Conservation (phyloP, 2,329 filamentous ascomycete species). For the Beauveria sp. region DNA sequence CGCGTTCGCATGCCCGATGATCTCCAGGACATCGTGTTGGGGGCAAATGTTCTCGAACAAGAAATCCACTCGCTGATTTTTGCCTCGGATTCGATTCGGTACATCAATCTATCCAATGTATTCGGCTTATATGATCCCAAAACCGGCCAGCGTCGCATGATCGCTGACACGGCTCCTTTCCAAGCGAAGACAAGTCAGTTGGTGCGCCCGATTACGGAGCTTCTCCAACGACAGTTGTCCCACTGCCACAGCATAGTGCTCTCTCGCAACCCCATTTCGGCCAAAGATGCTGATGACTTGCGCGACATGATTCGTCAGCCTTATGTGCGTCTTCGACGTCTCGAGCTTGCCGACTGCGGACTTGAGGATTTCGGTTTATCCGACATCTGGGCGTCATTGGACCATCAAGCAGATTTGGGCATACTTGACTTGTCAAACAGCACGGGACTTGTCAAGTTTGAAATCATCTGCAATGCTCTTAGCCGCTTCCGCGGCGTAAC, state of each 20-base stretch:
- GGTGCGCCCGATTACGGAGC: conserved; percentile 40
- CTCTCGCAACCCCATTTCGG: conserved; percentile 40
- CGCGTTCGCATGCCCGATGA: conserved; percentile 41
- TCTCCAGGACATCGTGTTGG: conserved; percentile 39
- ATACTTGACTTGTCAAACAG: conserved; percentile 46
- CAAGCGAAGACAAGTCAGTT: conserved; percentile 30
- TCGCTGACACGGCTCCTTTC: conserved; percentile 16
- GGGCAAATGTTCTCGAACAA: conserved; percentile 45
- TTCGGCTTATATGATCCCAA: conserved; percentile 21
- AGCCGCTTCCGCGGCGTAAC: conserved; percentile 35
- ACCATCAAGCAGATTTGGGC: conserved; percentile 39
- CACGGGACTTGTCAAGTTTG: conserved; percentile 40
- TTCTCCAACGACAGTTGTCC: conserved; percentile 38
- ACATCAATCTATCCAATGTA: conserved; percentile 44
- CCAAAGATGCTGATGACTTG: conserved; percentile 40
- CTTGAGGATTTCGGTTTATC: conserved; percentile 41
- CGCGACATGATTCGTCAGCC: conserved; percentile 32
- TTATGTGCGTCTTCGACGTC: conserved; percentile 33
- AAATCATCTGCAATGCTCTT: conserved; percentile 36
- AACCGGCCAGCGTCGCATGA: conserved; percentile 17
- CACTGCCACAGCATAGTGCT: conserved; percentile 44
- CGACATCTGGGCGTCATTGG: conserved; percentile 39
- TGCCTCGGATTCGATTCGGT: conserved; percentile 46
- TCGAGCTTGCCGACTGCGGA: conserved; percentile 44
- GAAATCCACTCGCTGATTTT: conserved; percentile 50